Evolutionary conservation across 345 rosid genomes (phyloP), one percentile per base, ranked within the genome.

Genomic region (Eucalyptus cloeziana): DNA sequence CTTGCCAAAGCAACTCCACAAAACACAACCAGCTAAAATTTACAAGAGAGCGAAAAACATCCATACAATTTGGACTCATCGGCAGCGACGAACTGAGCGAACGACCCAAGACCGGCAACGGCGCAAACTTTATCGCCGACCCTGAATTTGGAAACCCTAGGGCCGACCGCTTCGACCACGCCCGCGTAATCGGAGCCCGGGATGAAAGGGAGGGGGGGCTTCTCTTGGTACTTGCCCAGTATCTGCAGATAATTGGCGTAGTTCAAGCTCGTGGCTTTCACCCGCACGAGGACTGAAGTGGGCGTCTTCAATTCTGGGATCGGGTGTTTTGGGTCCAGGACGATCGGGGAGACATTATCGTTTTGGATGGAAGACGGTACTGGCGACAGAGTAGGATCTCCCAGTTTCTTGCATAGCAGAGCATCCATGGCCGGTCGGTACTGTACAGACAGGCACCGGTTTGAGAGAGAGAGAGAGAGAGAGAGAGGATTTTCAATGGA

Each of bases 131-230:
- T 88, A 89, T 97, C 99, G 2, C 99, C 99, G 86, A 95, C 94
- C 88, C 92, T 92, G 94, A 97, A 95, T 51, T 81, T 88, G 30
- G 96, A 91, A 91, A 97, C 98, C 33, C 90, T 56, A 27, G 97
- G 80, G 17, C 97, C 99, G 13, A 95, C 92, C 4, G 95, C 94
- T 52, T 94, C 95, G 69, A 97, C 95, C 67, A 92, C 76, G 22
- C 99, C 99, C 17, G 99, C 94, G 91, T 94, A 97, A 92, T 98
- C 99, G 86, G 98, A 97, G 54, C 99, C 99, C 4, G 98, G 99
- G 50, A 97, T 92, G 94, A 97, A 98, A 71, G 99, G 99, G 17
- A 98, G 92, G 3, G 95, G 92, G 58, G 94, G 94, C 91, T 95
- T 97, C 93, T 98, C 98, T 88, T 97, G 99, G 91, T 96, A 97